Base-by-base conservation (phyloP, 768 basidiomycete species). In the Tephrocybe sp. region DNA sequence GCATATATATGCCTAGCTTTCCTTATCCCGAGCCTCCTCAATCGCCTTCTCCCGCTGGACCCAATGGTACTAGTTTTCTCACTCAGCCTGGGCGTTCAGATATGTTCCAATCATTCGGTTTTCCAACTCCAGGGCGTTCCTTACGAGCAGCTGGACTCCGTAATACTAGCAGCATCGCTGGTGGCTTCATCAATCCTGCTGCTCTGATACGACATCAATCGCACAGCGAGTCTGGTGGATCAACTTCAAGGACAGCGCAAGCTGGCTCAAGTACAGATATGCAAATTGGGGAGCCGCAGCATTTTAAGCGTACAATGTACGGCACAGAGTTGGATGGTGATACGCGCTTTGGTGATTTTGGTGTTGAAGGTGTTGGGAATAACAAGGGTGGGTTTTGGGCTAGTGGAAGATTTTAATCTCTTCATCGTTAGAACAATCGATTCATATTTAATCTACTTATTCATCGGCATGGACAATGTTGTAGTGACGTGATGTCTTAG, bases 331-430 rank as follows among this genome's bases (percentile, higher is more conserved):
- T 89, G 38, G 88, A 89, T n/a, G 72, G 72, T 30, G 88, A 91
- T 61, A 84, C 85, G n/a, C 80, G 89, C 45, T 92, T 92, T 62
- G 89, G 89, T 5, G 89, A 91, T 67, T 91, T 90, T 62, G 89
- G 89, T 34, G 73, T 88, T 20, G 84, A 88, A 61, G 85, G 88
- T 11, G 81, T 89, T 50, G 85, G 85, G n/a, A 78, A 77, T 42
- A 79, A 79, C 39, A 56, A 57, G 45, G 55, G 53, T 17, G 51
- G 55, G 5, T 89, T 85, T 61, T 89, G 88, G 86, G 65, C 78
- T 0, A 73, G 75, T 39, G 75, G 74, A 44, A 69, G 71, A 46
- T 77, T 73, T 57, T 79, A 54, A 69, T 20, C 20, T 17, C 10
- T 33, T 34, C 14, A 6, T n/a, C n/a, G 31, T n/a, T n/a, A n/a